Conservation (phyloP, 768 basidiomycete genomes). For the Rhizopogon salebrosus region DNA sequence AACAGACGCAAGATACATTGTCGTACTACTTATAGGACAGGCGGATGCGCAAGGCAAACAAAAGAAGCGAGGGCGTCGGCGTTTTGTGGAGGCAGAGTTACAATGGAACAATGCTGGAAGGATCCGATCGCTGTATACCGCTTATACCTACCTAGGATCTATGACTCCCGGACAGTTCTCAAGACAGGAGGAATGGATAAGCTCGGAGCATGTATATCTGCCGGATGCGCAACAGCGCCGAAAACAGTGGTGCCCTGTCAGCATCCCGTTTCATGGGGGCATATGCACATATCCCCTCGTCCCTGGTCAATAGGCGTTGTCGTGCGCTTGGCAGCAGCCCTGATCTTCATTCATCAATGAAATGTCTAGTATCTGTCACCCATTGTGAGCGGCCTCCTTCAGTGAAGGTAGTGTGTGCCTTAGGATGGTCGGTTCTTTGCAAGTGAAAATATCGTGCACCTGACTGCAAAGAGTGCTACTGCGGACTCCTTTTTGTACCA, state of each 20-base stretch:
- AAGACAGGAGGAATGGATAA: constrained; percentile 43
- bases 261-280: constrained; percentile 69
- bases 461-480: no score
- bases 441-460: no score
- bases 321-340: no score
- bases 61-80: not conserved
- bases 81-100: not conserved
- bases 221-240: constrained; percentile 73
- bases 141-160: no score
- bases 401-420: constrained; percentile 72
- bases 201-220: constrained; percentile 83
- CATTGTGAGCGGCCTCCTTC: no score
- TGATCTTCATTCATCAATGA: no score
- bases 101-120: not conserved
- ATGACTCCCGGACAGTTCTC: no score
- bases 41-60: not conserved
- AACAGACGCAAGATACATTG: not conserved
- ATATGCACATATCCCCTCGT: no score
- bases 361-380: no score
- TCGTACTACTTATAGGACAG: not conserved
- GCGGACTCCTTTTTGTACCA: no score
- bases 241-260: constrained; percentile 53
- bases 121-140: no score
- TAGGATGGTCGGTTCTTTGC: no score
- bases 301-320: constrained; percentile 50